Evolutionary conservation across 345 rosid species (phyloP).

Genomic region (Adansonia digitata): DNA sequence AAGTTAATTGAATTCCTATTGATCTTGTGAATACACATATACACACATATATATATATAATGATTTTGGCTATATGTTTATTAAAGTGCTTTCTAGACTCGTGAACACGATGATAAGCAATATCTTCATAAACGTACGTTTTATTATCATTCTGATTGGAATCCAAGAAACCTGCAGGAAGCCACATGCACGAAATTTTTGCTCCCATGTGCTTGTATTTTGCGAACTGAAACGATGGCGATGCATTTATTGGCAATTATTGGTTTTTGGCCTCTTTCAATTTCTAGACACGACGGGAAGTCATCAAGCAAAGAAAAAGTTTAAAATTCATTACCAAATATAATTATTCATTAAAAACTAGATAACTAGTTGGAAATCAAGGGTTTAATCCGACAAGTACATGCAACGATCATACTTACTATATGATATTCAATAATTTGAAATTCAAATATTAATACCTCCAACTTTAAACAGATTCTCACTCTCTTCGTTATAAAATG

Average conservation of each 20-base stretch:
- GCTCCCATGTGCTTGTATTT: conserved; percentile 5
- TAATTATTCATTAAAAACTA: no score
- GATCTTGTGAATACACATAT: no score
- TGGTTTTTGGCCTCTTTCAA: background rate
- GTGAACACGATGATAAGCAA: background rate
- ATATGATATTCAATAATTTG: no score
- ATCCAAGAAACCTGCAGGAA: background rate
- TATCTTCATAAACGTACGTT: background rate
- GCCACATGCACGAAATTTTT: background rate
- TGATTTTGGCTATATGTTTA: background rate
- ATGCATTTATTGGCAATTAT: background rate
- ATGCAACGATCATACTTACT: no score
- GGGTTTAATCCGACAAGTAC: no score
- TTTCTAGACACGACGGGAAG: background rate
- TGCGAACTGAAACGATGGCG: background rate
- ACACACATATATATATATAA: no score
- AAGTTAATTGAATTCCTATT: no score
- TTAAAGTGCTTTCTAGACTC: background rate
- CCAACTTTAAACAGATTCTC: no score
- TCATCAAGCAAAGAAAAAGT: background rate
- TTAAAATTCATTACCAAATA: background rate
- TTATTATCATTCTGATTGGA: background rate
- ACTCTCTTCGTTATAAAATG: no score
- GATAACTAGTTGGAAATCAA: no score
- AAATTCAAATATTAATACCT: no score